phyloP scores from a whole-genome alignment of 1,284 basidiomycete genomes.

The Melanopsichium pennsylvanicum region DNA sequence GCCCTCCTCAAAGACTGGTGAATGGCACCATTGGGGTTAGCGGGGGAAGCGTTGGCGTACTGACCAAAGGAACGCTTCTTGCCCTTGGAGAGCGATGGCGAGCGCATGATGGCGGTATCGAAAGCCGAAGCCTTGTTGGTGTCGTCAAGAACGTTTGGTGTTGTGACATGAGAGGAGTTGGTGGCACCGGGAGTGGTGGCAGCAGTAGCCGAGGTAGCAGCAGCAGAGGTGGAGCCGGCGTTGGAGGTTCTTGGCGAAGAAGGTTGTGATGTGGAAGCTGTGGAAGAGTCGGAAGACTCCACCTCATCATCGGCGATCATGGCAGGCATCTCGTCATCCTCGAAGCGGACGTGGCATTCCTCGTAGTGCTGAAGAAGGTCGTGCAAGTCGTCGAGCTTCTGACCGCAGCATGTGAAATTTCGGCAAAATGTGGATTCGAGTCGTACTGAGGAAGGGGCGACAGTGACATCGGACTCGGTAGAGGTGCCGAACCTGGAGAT shows the following conservation, averaged over 20 bases:
- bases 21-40: constrained; percentile 36
- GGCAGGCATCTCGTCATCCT: constrained; percentile 61
- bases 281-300: constrained; percentile 49
- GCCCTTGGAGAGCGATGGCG: constrained; percentile 50
- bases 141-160: constrained; percentile 34
- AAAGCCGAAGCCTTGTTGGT: constrained; percentile 58
- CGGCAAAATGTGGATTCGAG: constrained; percentile 65
- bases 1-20: constrained; percentile 62
- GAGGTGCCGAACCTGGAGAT: constrained; percentile 60
- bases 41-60: constrained; percentile 38
- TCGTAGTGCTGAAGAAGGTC: constrained; percentile 66
- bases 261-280: constrained; percentile 52
- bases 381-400: constrained; percentile 62
- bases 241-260: constrained; percentile 53
- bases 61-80: constrained; percentile 64
- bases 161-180: constrained; percentile 29
- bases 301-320: constrained; percentile 59
- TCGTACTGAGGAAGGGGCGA: constrained; percentile 57
- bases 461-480: constrained; percentile 59
- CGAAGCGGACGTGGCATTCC: constrained; percentile 63
- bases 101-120: constrained; percentile 59
- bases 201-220: constrained; percentile 16
- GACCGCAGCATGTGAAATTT: constrained; percentile 64
- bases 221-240: constrained; percentile 22
- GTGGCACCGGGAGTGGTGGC: constrained; percentile 14